Evolutionary conservation across 2,329 filamentous ascomycete species (phyloP).

Genomic region (Sarocladium brachiariae): DNA sequence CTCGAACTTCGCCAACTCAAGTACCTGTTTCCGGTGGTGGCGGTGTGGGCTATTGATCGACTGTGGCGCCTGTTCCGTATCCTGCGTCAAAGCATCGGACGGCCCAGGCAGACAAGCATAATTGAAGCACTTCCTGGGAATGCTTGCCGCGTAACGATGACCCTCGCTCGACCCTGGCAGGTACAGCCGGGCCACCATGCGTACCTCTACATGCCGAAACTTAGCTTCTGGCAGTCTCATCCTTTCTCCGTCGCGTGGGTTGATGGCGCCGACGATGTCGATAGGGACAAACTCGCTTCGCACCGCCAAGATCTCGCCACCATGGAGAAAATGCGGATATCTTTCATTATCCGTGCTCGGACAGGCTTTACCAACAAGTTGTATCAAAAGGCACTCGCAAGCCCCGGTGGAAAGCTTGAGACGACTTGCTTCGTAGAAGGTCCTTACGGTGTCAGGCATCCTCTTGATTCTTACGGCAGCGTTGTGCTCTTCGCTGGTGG

Average conservation of each 20-base stretch:
- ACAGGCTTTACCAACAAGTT: constrained; percentile 67
- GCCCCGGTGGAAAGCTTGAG: constrained; percentile 52
- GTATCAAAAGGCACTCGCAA: constrained; percentile 59
- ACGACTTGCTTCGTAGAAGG: constrained; percentile 67
- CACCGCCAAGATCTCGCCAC: constrained; percentile 50
- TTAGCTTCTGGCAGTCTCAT: constrained; percentile 69
- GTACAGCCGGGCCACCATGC: constrained; percentile 72
- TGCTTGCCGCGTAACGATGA: constrained; percentile 65
- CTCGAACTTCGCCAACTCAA: constrained; percentile 47
- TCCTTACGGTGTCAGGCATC: constrained; percentile 68
- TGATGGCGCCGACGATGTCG: constrained; percentile 51
- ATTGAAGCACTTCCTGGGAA: constrained; percentile 72
- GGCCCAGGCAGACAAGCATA: constrained; percentile 59
- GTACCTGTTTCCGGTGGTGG: constrained; percentile 55
- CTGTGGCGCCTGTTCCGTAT: constrained; percentile 51
- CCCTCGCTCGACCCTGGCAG: constrained; percentile 68
- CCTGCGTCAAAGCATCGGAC: constrained; percentile 59
- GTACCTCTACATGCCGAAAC: constrained; percentile 68
- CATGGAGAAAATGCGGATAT: constrained; percentile 59
- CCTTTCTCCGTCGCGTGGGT: constrained; percentile 77
- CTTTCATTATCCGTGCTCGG: constrained; percentile 65
- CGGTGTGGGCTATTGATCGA: constrained; percentile 63
- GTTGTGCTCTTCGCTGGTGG: constrained; percentile 74
- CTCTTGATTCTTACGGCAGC: constrained; percentile 68
- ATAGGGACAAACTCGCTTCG: constrained; percentile 50